Evolutionary conservation across 768 basidiomycete species (phyloP).

Genomic region (Sarcodon sp.): DNA sequence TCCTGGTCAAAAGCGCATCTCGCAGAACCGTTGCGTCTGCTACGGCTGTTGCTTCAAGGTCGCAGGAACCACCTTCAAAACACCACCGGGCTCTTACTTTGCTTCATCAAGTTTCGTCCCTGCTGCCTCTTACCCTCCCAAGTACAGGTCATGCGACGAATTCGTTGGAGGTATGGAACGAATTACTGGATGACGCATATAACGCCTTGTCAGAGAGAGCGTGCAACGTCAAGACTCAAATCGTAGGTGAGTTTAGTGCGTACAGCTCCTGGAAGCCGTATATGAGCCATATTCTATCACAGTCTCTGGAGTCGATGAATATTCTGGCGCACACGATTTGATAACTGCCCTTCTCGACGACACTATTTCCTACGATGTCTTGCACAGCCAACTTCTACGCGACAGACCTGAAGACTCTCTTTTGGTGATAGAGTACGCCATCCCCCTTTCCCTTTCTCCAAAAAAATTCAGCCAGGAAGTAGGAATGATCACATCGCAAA

Average conservation of each 20-base stretch:
- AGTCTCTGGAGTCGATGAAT: constrained; percentile 51
- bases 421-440: constrained; percentile 5
- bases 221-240: constrained; percentile 23
- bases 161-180: constrained; percentile 33
- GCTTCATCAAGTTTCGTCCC: constrained; percentile 32
- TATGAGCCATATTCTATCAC: background rate
- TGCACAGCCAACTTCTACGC: constrained; percentile 25
- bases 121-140: constrained; percentile 31
- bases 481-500: no score
- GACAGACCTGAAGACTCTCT: constrained; percentile 16
- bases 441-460: constrained; percentile 1
- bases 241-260: constrained; percentile 30
- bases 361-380: constrained; percentile 45
- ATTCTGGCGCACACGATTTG: constrained; percentile 40
- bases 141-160: constrained; percentile 12
- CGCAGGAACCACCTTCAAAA: no score
- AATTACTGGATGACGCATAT: constrained; percentile 23
- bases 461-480: background rate
- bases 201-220: constrained; percentile 17
- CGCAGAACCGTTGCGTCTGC: no score
- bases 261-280: background rate
- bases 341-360: constrained; percentile 63
- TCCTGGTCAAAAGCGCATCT: no score
- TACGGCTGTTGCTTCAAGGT: no score
- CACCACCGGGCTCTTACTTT: constrained; percentile 19